Evolutionary conservation across 2,329 filamentous ascomycete genomes (phyloP).

Genomic region (Drechslerella coelobrocha): DNA sequence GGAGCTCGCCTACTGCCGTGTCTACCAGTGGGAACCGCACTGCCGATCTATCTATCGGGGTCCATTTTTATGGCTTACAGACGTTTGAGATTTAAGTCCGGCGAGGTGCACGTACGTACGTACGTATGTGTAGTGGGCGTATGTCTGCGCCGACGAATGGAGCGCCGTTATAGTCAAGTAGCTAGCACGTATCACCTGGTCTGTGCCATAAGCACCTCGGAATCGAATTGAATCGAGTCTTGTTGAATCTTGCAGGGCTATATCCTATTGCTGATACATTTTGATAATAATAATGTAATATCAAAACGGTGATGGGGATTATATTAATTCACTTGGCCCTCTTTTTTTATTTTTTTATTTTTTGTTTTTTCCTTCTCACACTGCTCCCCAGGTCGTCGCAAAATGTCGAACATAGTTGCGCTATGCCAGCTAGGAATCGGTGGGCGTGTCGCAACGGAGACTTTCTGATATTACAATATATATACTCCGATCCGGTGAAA

Average conservation of each 20-base stretch:
- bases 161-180: too few relatives aligned
- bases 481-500: background rate
- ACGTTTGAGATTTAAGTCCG: background rate
- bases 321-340: constrained; percentile 3
- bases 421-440: background rate
- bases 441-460: background rate
- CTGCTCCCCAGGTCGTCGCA: background rate
- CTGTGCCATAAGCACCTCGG: background rate
- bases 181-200: background rate
- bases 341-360: too few relatives aligned
- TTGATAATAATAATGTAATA: too few relatives aligned
- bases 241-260: too few relatives aligned
- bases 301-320: too few relatives aligned
- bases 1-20: constrained; percentile 26
- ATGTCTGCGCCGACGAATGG: too few relatives aligned
- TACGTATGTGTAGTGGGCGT: background rate
- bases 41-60: constrained; percentile 2
- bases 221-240: background rate
- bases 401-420: background rate
- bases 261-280: too few relatives aligned
- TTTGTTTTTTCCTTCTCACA: too few relatives aligned
- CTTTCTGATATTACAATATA: background rate
- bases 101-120: background rate
- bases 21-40: background rate
- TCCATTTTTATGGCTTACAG: background rate